phyloP scores from a whole-genome alignment of 1,139 yeast species.

The Geotrichum aggregatum region DNA sequence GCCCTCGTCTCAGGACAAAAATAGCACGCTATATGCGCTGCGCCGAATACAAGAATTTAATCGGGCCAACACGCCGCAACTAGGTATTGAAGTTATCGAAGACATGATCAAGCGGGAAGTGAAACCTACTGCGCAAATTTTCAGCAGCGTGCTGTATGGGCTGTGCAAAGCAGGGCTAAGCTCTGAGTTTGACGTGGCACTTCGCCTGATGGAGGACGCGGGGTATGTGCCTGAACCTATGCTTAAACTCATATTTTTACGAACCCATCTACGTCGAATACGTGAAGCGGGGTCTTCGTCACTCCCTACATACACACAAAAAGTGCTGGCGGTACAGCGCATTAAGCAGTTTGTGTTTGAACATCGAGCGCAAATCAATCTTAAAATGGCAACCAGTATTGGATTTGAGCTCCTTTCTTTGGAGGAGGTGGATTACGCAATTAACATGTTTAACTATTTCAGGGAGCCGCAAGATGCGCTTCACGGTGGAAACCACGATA shows the following conservation, averaged over 20 bases:
- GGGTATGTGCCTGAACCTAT: conserved; percentile 16
- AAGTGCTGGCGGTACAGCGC: conserved; percentile 8
- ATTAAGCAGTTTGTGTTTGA: conserved; percentile 15
- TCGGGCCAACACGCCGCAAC: neutral
- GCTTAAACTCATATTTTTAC: conserved; percentile 16
- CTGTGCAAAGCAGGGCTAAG: conserved; percentile 16
- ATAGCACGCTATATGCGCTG: conserved; percentile 10
- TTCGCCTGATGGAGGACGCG: conserved; percentile 15
- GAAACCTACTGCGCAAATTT: conserved; percentile 15
- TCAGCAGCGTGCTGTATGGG: conserved; percentile 15
- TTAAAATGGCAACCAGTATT: conserved; percentile 12
- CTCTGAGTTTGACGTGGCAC: conserved; percentile 12
- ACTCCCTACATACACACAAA: conserved; percentile 9
- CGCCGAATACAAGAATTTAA: conserved; percentile 14
- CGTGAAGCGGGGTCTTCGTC: neutral
- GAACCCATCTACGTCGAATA: conserved; percentile 11
- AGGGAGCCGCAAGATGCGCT: neutral
- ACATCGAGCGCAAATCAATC: conserved; percentile 7
- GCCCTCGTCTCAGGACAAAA: conserved; percentile 8
- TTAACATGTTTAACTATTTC: conserved; percentile 14
- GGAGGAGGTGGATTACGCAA: conserved; percentile 16
- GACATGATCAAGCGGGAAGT: conserved; percentile 6
- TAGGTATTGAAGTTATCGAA: conserved; percentile 10
- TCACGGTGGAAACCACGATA: conserved; percentile 12
- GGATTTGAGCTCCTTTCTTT: conserved; percentile 17